Percentiles rank a stretch among this genome's conserved stretches.
phyloP scores from a whole-genome alignment of 1,139 yeast genomes.

The Debaryomycetaceae sp. region DNA sequence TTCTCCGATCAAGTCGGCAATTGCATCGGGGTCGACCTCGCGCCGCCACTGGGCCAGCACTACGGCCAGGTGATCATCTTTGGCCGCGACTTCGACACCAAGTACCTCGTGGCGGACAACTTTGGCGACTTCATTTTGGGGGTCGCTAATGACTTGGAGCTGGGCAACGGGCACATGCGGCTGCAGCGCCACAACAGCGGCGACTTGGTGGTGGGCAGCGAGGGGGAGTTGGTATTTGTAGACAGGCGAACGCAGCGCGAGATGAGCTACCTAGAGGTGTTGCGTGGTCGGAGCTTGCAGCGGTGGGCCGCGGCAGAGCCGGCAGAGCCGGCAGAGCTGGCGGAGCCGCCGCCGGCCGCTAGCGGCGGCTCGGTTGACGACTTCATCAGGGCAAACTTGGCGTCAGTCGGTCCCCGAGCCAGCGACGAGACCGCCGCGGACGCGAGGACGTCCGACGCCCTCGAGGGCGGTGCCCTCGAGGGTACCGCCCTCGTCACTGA shows the following conservation, averaged over 20 bases:
- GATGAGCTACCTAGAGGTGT: constrained; percentile 61
- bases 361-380: constrained; percentile 28
- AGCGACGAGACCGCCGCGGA: constrained; percentile 4
- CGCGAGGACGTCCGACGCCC: constrained; percentile 4
- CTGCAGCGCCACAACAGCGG: constrained; percentile 43
- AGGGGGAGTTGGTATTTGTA: constrained; percentile 67
- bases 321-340: too few species aligned
- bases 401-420: constrained; percentile 4
- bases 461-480: constrained; percentile 3
- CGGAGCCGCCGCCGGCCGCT: constrained; percentile 13
- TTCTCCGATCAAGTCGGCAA: constrained; percentile 87
- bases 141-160: constrained; percentile 81
- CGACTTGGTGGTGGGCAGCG: constrained; percentile 55
- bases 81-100: constrained; percentile 86
- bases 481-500: too few species aligned
- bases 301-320: constrained; percentile 28
- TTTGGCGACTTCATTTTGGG: constrained; percentile 82
- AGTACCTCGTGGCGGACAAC: constrained; percentile 70
- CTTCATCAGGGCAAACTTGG: constrained; percentile 25
- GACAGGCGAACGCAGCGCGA: constrained; percentile 48
- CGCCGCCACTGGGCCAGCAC: constrained; percentile 72
- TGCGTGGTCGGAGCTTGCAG: constrained; percentile 33
- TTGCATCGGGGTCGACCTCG: constrained; percentile 82
- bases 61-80: constrained; percentile 84
- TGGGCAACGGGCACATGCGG: constrained; percentile 66